These are phyloP conservation scores for Immersiella caudata DNA, from an alignment of 495 filamentous ascomycete genomes.

Conservation along the genomic window DNA sequence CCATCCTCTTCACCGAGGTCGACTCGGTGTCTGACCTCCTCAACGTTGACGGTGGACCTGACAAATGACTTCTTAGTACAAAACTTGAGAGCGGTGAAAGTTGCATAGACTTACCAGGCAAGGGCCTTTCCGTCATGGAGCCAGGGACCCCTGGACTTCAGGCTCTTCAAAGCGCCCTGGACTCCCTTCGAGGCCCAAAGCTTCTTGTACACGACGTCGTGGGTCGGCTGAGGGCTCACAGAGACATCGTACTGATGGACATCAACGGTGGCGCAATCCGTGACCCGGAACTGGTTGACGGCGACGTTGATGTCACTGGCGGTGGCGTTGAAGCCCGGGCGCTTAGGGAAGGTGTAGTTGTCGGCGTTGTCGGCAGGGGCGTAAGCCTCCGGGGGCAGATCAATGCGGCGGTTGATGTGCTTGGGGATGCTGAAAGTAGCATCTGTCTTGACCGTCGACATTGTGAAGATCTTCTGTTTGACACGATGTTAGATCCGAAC, in stretches of 20 bases:
- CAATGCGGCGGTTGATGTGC: slow-evolving; percentile 41
- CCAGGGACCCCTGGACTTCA: slow-evolving; percentile 46
- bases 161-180: slow-evolving; percentile 54
- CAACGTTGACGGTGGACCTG: slow-evolving; percentile 34
- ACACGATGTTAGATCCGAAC: neutral
- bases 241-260: slow-evolving; percentile 86
- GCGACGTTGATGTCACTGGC: slow-evolving; percentile 62
- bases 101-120: slow-evolving; percentile 64
- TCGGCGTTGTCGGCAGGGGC: neutral
- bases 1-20: slow-evolving; percentile 67
- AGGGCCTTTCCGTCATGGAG: slow-evolving; percentile 80
- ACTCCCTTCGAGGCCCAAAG: slow-evolving; percentile 69
- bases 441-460: neutral
- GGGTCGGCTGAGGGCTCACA: slow-evolving; percentile 66
- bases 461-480: neutral
- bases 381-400: slow-evolving; percentile 51
- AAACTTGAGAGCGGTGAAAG: neutral
- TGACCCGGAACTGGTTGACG: slow-evolving; percentile 77
- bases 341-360: slow-evolving; percentile 32
- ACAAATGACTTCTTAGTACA: neutral
- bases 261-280: slow-evolving; percentile 44
- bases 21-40: slow-evolving; percentile 50
- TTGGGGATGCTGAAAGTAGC: slow-evolving; percentile 1
- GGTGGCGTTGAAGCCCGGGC: slow-evolving; percentile 57
- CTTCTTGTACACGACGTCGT: slow-evolving; percentile 61